Evolutionary conservation across 2,329 filamentous ascomycete genomes (phyloP).

Genomic region (Hypoxylon sp.): DNA sequence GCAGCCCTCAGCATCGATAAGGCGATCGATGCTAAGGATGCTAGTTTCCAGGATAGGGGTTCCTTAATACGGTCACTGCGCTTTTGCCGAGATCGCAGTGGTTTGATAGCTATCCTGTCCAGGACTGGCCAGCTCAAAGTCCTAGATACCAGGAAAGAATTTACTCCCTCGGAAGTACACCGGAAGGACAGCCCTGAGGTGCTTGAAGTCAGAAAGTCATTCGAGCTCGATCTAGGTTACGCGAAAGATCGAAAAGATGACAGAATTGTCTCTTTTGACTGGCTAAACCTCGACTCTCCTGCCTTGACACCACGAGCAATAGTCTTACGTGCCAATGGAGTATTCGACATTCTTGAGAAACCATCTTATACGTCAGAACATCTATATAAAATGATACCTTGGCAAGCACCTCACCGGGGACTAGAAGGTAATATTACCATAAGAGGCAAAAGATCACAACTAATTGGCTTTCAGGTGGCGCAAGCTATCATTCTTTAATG

Average conservation of each 20-base stretch:
- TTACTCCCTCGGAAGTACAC: constrained; percentile 56
- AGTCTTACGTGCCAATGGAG: constrained; percentile 70
- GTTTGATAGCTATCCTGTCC: constrained; percentile 72
- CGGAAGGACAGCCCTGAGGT: constrained; percentile 68
- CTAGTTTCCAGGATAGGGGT: constrained; percentile 67
- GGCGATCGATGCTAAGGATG: constrained; percentile 68
- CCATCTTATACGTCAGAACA: constrained; percentile 70
- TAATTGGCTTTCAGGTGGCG: constrained; percentile 59
- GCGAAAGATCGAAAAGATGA: constrained; percentile 67
- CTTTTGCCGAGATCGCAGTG: constrained; percentile 73
- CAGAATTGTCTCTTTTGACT: constrained; percentile 76
- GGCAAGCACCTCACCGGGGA: constrained; percentile 70
- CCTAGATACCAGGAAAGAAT: constrained; percentile 69
- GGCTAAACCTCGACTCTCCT: constrained; percentile 71
- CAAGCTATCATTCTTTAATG: constrained; percentile 68
- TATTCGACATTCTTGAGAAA: constrained; percentile 72
- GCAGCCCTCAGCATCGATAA: constrained; percentile 69
- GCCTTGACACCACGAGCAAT: constrained; percentile 69
- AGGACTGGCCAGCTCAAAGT: constrained; percentile 74
- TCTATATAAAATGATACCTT: constrained; percentile 71
- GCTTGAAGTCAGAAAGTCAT: constrained; percentile 69
- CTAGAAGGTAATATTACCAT: constrained; percentile 60
- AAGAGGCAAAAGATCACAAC: constrained; percentile 24
- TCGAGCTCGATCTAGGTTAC: constrained; percentile 73
- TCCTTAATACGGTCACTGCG: constrained; percentile 73